Base-by-base conservation (phyloP, 768 basidiomycete genomes). In the Lenzites betulinus region DNA sequence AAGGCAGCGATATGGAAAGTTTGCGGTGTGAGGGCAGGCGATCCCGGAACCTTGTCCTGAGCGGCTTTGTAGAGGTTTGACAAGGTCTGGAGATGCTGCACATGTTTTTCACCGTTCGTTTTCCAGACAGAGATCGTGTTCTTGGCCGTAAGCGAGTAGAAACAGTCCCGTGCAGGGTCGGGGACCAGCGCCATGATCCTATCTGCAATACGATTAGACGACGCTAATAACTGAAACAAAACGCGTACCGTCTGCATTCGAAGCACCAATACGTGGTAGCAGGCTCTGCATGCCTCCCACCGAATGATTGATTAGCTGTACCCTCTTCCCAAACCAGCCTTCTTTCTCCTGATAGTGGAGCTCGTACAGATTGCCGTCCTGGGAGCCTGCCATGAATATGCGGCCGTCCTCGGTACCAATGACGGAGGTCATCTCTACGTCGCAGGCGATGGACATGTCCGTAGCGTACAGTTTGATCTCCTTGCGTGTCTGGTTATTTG, bases 381-480 rank as follows among this genome's bases (percentile, higher is more conserved):
- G 86, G 11, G 82, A 78, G 15, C 92, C 92, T 52, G 83, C 83
- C 90, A 96, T 92, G 75, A 98, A 95, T 62, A 97, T 94, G 54
- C 95, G 82, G 44, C 96, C 96, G 38, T 89, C 85, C 25, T 78
- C 70, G 1, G 90, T 92, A 7, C 92, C 92, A 57, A 84, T 79
- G 48, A 97, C 89, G 43, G 89, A 88, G 3, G 84, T 78, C 93
- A 98, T 95, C 70, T 92, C 87, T 56, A 93, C 81, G 60, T 94
- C 92, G 13, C 88, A 87, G 2, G 86, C 75, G 36, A 92, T 79
- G 3, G 84, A 81, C 72, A 97, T 83, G 73, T 95, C 93, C 26
- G 95, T 95, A 55, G 90, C 89, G 75, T 93, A 98, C 61, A 98
- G 83, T 64, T 88, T 90, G 73, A 97, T 85, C 52, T 93, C 90